Conservation (phyloP, 108 stramenopile genomes). For the Mediolabrus comicus region DNA sequence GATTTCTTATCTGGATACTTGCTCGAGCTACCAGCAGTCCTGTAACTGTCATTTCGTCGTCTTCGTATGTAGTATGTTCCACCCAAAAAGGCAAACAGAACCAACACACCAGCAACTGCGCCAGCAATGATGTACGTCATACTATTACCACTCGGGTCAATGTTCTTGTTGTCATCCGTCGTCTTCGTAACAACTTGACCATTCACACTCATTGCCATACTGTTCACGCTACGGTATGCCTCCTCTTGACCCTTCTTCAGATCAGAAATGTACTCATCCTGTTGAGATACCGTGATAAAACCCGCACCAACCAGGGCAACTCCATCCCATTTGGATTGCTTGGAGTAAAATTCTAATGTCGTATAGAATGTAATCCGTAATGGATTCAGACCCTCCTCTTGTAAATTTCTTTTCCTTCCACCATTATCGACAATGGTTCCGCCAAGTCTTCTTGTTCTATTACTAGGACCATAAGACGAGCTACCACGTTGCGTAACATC, state of each 20-base stretch:
- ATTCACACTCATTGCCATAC: background rate
- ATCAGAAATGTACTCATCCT: background rate
- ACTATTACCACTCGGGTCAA: background rate
- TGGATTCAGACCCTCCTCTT: background rate
- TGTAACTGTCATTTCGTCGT: background rate
- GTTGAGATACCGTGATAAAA: background rate
- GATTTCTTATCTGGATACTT: background rate
- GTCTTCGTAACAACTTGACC: background rate
- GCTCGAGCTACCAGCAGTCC: no score
- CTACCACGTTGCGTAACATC: background rate
- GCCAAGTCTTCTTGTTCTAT: background rate
- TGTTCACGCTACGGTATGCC: background rate
- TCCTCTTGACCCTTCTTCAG: background rate
- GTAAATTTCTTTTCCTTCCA: background rate
- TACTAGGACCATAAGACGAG: background rate
- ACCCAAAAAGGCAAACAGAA: constrained; percentile 23
- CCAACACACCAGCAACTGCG: constrained; percentile 36
- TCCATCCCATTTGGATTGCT: background rate
- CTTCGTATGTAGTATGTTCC: constrained; percentile 1
- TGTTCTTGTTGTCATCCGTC: background rate
- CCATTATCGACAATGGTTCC: background rate
- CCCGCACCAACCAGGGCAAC: background rate
- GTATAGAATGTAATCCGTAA: background rate
- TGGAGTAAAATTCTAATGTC: background rate
- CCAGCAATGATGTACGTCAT: constrained; percentile 30